Conservation (phyloP, 345 rosid species). For the Populus alba region DNA sequence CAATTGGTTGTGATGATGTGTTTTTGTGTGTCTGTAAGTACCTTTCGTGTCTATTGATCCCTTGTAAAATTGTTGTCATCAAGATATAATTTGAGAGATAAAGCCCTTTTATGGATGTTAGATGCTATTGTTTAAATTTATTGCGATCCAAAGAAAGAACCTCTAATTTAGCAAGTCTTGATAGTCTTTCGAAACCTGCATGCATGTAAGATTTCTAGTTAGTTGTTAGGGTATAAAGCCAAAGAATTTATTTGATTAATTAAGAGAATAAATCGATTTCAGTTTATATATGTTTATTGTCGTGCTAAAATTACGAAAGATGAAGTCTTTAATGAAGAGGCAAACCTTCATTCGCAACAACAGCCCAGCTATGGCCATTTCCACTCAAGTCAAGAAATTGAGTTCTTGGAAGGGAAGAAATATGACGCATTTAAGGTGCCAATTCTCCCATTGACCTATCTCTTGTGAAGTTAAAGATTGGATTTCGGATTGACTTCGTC, state of each 20-base stretch:
- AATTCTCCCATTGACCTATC: background rate
- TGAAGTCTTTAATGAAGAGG: background rate
- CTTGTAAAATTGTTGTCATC: background rate
- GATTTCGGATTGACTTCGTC: background rate
- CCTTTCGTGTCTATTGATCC: background rate
- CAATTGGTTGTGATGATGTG: too few relatives aligned
- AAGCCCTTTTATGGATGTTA: background rate
- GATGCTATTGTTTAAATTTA: too few relatives aligned
- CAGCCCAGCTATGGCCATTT: background rate
- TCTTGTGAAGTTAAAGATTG: rapidly evolving
- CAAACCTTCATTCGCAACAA: background rate
- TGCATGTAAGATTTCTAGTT: too few relatives aligned
- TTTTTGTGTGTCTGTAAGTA: too few relatives aligned
- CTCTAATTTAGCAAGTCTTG: too few relatives aligned
- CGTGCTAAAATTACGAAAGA: background rate
- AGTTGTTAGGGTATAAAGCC: too few relatives aligned
- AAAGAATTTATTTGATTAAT: background rate
- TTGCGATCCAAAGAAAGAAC: too few relatives aligned
- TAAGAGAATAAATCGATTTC: background rate
- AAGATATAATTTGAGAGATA: too few relatives aligned
- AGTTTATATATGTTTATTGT: background rate
- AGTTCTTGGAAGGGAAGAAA: conserved; percentile 6
- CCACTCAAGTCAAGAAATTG: background rate
- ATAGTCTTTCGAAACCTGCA: too few relatives aligned
- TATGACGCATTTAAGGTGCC: conserved; percentile 4